Conservation (phyloP, 1,139 yeast species). For the Arxiozyma bovina region DNA sequence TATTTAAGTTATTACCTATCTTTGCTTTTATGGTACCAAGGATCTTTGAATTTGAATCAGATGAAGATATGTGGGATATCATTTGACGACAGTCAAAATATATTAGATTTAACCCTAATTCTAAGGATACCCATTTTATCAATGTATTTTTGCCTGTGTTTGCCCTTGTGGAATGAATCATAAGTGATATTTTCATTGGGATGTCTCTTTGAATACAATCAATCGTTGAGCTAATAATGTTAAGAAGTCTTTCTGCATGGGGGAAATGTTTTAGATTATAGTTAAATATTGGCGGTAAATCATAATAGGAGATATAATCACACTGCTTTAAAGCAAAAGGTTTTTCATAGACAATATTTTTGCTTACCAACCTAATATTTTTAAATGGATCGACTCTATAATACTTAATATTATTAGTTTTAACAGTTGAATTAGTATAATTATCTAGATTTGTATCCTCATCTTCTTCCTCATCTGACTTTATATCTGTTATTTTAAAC, state of each 20-base stretch:
- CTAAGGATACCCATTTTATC: slow-evolving; percentile 46
- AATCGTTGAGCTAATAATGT: slow-evolving; percentile 42
- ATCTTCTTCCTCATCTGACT: slow-evolving; percentile 17
- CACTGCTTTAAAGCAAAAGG: slow-evolving; percentile 16
- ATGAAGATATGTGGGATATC: slow-evolving; percentile 42
- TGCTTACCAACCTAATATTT: slow-evolving; percentile 21
- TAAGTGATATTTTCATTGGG: slow-evolving; percentile 50
- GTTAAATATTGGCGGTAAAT: slow-evolving; percentile 33
- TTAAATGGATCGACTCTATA: slow-evolving; percentile 19
- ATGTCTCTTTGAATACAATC: slow-evolving; percentile 27
- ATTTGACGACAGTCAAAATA: slow-evolving; percentile 59
- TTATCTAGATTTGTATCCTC: slow-evolving; percentile 11
- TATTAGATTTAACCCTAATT: slow-evolving; percentile 59
- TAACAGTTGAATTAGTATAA: neutral
- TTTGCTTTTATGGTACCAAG: slow-evolving; percentile 71
- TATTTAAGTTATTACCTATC: slow-evolving; percentile 49
- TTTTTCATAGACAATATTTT: slow-evolving; percentile 12
- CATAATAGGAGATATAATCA: slow-evolving; percentile 45
- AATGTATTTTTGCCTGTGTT: slow-evolving; percentile 74
- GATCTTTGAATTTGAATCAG: slow-evolving; percentile 71
- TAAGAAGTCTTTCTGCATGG: slow-evolving; percentile 45
- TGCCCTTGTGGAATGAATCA: slow-evolving; percentile 60
- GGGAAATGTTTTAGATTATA: slow-evolving; percentile 34
- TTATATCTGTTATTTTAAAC: slow-evolving; percentile 52
- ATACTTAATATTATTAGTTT: neutral